These are phyloP conservation scores for Pseudogymnoascus sp. DNA, from an alignment of 2,329 filamentous ascomycete genomes.

Conservation along the genomic window DNA sequence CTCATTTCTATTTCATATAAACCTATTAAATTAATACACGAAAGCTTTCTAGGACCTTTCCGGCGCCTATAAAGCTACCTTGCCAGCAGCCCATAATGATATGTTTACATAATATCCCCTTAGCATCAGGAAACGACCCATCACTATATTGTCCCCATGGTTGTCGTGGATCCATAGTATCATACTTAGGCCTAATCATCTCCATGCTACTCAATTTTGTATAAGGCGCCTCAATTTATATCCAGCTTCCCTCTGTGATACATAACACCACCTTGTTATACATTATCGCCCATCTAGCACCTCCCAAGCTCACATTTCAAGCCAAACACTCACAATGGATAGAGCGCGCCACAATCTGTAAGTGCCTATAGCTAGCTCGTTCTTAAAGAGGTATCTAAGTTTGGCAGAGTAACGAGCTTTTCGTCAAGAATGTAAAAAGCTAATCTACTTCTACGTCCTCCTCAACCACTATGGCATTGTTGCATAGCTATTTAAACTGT, in stretches of 20 bases:
- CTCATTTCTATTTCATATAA: background rate
- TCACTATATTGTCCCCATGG: background rate
- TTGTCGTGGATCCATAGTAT: background rate
- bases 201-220: background rate
- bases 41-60: background rate
- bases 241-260: background rate
- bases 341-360: too few species aligned
- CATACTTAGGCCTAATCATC: too few species aligned
- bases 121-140: conserved; percentile 11
- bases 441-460: too few species aligned
- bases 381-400: too few species aligned
- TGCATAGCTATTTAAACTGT: too few species aligned
- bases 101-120: conserved; percentile 9
- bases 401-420: too few species aligned
- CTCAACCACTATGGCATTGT: too few species aligned
- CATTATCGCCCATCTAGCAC: background rate
- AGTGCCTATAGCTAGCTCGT: too few species aligned
- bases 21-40: background rate
- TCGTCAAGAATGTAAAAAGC: too few species aligned
- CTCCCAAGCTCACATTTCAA: background rate
- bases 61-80: background rate
- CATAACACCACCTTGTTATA: background rate
- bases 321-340: background rate
- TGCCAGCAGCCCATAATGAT: conserved; percentile 6
- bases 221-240: background rate